phyloP scores from a whole-genome alignment of 192 early-diverging fungal species.

The Chytriomyces sp. region DNA sequence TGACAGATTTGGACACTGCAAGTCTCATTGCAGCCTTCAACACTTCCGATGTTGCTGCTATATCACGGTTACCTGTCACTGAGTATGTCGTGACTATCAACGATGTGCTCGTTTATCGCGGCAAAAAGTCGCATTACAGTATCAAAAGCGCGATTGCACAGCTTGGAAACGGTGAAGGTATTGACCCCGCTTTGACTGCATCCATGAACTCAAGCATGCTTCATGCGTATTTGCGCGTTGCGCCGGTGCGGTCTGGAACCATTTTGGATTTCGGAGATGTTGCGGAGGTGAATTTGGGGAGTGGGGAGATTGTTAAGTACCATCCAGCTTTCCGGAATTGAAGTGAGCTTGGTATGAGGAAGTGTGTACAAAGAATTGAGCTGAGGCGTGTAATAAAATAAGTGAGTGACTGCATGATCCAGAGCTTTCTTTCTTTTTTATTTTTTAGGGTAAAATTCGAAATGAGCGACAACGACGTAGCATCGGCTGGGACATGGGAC shows the following conservation, averaged over 20 bases:
- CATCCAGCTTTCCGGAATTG: slow-evolving; percentile 9
- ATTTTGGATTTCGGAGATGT: slow-evolving; percentile 39
- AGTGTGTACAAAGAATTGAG: background rate
- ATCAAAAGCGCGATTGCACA: background rate
- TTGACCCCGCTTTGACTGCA: background rate
- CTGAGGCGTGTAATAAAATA: background rate
- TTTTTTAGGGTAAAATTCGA: background rate
- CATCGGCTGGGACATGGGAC: slow-evolving; percentile 23
- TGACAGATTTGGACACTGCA: slow-evolving; percentile 12
- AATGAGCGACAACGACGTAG: slow-evolving; percentile 9
- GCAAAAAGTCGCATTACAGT: slow-evolving; percentile 1
- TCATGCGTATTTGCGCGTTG: slow-evolving; percentile 36
- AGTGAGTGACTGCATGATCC: background rate
- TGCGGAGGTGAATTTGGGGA: slow-evolving; percentile 24
- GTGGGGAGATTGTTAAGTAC: slow-evolving; percentile 27
- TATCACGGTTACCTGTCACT: background rate
- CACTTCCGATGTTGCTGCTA: background rate
- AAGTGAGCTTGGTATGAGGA: background rate
- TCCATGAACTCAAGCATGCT: background rate
- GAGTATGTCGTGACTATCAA: slow-evolving; percentile 34
- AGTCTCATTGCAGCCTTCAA: background rate
- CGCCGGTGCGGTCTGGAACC: slow-evolving; percentile 30
- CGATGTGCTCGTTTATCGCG: slow-evolving; percentile 46
- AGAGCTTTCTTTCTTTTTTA: slow-evolving; percentile 9
- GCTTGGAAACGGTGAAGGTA: background rate